These are phyloP conservation scores for Neonectria neomacrospora DNA, from an alignment of 2,329 filamentous ascomycete species.

Conservation along the genomic window DNA sequence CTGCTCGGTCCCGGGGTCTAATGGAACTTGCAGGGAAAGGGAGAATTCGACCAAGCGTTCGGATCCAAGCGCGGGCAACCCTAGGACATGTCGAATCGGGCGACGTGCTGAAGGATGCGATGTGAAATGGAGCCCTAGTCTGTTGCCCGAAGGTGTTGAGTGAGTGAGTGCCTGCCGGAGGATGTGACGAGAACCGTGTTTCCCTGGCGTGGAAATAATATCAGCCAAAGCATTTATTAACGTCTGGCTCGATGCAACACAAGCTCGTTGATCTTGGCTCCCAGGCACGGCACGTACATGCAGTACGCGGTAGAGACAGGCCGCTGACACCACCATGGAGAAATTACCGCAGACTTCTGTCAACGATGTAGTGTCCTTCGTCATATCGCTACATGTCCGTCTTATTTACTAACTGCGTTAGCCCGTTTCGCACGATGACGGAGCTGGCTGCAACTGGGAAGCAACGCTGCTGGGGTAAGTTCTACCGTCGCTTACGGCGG, in stretches of 20 bases:
- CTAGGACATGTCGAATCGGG: slow-evolving; percentile 9
- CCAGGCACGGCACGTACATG: not conserved
- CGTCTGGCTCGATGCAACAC: slow-evolving; percentile 13
- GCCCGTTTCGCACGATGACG: slow-evolving; percentile 34
- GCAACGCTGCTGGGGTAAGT: slow-evolving; percentile 11
- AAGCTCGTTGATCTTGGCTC: not conserved
- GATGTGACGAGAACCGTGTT: not conserved
- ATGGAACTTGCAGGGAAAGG: slow-evolving; percentile 26
- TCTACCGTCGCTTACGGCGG: slow-evolving; percentile 45
- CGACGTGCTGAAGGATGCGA: slow-evolving; percentile 14
- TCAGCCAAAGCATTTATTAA: not conserved
- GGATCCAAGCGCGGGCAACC: slow-evolving; percentile 5
- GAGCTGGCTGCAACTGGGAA: slow-evolving; percentile 25
- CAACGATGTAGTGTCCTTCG: not conserved
- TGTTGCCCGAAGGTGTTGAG: not conserved
- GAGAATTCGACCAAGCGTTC: slow-evolving; percentile 8
- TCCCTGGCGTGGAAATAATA: slow-evolving; percentile 1
- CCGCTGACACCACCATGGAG: not conserved
- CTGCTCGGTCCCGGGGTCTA: slow-evolving; percentile 9
- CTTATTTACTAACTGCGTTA: slow-evolving; percentile 16
- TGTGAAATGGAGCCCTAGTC: slow-evolving; percentile 12
- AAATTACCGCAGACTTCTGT: not conserved
- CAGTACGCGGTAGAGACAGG: not conserved
- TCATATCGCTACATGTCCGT: slow-evolving; percentile 6
- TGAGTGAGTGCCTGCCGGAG: slow-evolving; percentile 23